A percentile compares a stretch with the other conserved stretches of the same genome.
Conservation (phyloP, 1,284 basidiomycete genomes). For the Limonomyces culmigenus region DNA sequence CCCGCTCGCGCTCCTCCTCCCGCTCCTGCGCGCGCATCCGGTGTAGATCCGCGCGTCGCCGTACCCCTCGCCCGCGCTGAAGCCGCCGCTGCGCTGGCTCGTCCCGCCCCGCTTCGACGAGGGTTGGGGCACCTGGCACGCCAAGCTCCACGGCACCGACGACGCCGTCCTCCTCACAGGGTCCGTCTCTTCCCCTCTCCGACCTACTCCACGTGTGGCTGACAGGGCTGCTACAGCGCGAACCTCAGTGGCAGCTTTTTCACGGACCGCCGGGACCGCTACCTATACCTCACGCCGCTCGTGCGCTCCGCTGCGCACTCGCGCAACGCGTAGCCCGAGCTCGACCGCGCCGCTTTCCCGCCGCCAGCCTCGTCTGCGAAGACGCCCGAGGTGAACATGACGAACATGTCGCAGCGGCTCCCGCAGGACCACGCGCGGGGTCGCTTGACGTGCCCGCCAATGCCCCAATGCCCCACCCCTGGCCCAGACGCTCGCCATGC, state of each 20-base stretch:
- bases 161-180: slow-evolving; percentile 87
- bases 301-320: too few species aligned
- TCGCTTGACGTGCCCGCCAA: too few species aligned
- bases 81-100: slow-evolving; percentile 54
- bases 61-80: slow-evolving; percentile 77
- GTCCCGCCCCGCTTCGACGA: slow-evolving; percentile 93
- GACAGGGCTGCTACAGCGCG: slow-evolving; percentile 47
- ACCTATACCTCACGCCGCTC: slow-evolving; percentile 50
- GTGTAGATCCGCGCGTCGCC: slow-evolving; percentile 63
- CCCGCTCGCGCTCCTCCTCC: slow-evolving; percentile 58
- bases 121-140: slow-evolving; percentile 97
- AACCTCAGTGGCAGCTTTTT: slow-evolving; percentile 94
- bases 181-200: slow-evolving; percentile 28
- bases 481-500: too few species aligned
- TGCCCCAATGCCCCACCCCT: too few species aligned
- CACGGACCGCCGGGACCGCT: slow-evolving; percentile 88
- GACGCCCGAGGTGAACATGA: too few species aligned
- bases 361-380: too few species aligned
- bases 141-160: slow-evolving; percentile 90
- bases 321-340: too few species aligned
- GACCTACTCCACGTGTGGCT: neutral
- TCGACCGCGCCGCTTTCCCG: too few species aligned
- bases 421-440: too few species aligned
- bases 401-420: too few species aligned
- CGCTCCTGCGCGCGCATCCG: slow-evolving; percentile 58